Evolutionary conservation across 306 rosid genomes (phyloP).

Genomic region (Prunus campanulata): DNA sequence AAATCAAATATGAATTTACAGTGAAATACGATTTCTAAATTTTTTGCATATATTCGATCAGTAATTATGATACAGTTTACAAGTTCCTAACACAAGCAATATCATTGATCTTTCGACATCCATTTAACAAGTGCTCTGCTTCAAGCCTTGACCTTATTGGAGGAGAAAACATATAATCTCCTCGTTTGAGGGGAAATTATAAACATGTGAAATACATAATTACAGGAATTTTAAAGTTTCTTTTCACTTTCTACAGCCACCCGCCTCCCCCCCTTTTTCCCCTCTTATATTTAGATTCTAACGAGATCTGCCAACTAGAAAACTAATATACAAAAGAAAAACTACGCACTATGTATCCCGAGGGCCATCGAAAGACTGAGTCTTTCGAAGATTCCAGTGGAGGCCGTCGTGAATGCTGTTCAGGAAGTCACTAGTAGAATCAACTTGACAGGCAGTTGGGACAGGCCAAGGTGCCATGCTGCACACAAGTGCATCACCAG

Average conservation of each 20-base stretch:
- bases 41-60: neutral
- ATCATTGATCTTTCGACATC: neutral
- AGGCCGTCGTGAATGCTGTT: conserved; percentile 91
- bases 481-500: conserved; percentile 94
- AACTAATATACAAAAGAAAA: neutral
- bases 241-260: neutral
- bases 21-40: neutral
- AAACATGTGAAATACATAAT: neutral
- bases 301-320: neutral
- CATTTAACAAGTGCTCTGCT: neutral
- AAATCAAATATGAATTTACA: neutral
- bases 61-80: neutral
- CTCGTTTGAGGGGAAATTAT: neutral
- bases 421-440: conserved; percentile 85
- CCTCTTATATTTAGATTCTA: neutral
- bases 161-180: neutral
- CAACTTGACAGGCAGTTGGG: conserved; percentile 83
- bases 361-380: conserved; percentile 81
- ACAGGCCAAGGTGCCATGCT: conserved; percentile 99
- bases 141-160: neutral
- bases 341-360: conserved; percentile 37
- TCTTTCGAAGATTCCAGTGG: conserved; percentile 92
- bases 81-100: neutral
- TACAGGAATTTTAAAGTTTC: neutral
- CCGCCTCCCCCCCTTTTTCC: neutral